These are phyloP conservation scores for Fusarium temperatum DNA, from an alignment of 2,329 filamentous ascomycete species.

Conservation along the genomic window DNA sequence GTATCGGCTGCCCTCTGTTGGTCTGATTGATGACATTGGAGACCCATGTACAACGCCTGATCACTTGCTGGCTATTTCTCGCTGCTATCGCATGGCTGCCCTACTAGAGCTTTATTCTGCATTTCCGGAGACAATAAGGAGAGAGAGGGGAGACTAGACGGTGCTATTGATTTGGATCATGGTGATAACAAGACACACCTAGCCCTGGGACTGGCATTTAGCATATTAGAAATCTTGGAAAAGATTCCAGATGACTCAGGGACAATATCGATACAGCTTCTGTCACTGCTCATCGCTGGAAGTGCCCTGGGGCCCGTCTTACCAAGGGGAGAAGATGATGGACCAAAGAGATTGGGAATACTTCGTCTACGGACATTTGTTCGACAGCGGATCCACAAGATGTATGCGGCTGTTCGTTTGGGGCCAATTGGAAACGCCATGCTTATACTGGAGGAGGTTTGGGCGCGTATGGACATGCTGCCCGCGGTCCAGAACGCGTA, in stretches of 20 bases:
- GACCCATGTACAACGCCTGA: conserved; percentile 1
- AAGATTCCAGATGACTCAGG: conserved; percentile 3
- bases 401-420: conserved; percentile 6
- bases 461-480: conserved; percentile 16
- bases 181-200: background rate
- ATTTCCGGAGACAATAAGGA: conserved; percentile 10
- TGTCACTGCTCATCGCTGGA: conserved; percentile 15
- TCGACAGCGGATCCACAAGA: background rate
- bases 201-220: background rate
- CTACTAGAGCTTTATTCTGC: conserved; percentile 12
- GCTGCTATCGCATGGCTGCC: conserved; percentile 10
- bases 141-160: background rate
- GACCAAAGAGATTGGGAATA: background rate
- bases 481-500: background rate
- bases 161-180: background rate
- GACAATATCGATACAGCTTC: conserved; percentile 13
- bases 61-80: conserved; percentile 4
- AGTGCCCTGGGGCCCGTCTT: background rate
- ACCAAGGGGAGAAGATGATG: background rate
- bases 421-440: conserved; percentile 2
- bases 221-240: background rate
- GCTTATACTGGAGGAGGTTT: conserved; percentile 18
- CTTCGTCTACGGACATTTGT: conserved; percentile 8
- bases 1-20: background rate
- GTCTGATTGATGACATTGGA: conserved; percentile 8